phyloP scores from a whole-genome alignment of 495 filamentous ascomycete genomes.

The Xylaria scruposa region DNA sequence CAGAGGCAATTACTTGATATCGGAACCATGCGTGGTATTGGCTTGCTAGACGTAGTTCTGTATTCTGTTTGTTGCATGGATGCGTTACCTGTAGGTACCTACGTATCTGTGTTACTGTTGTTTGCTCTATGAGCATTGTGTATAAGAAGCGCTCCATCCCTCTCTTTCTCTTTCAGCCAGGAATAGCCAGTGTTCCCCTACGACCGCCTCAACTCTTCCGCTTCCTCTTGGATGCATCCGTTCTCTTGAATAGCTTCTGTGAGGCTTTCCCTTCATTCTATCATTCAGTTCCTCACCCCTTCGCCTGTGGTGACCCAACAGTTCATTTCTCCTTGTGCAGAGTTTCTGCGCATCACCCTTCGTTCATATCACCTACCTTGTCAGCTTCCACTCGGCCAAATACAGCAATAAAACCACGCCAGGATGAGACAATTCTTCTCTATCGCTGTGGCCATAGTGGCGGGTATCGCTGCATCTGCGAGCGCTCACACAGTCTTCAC shows the following conservation, averaged over 20 bases:
- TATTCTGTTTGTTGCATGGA: neutral
- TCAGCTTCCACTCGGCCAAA: neutral
- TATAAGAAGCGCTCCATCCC: constrained; percentile 2
- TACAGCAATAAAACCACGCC: neutral
- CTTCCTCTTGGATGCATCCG: constrained; percentile 24
- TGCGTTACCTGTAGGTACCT: neutral
- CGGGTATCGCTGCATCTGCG: constrained; percentile 38
- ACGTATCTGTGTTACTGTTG: neutral
- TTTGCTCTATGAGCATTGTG: neutral
- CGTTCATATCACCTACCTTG: constrained; percentile 19
- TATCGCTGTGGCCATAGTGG: constrained; percentile 36
- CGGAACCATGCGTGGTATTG: neutral
- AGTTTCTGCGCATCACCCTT: constrained; percentile 17
- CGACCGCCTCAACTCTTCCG: constrained; percentile 8
- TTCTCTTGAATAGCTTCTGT: constrained; percentile 29
- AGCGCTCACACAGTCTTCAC: constrained; percentile 71
- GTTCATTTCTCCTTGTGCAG: neutral
- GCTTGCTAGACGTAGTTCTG: neutral
- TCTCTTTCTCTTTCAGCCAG: neutral
- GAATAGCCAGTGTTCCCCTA: constrained; percentile 1
- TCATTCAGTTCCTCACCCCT: neutral
- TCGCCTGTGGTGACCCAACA: neutral
- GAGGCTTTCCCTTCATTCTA: constrained; percentile 21
- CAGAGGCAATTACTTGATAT: neutral
- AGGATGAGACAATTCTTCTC: constrained; percentile 39